Conservation (phyloP, 2,329 filamentous ascomycete genomes). For the Gremmenia infestans region DNA sequence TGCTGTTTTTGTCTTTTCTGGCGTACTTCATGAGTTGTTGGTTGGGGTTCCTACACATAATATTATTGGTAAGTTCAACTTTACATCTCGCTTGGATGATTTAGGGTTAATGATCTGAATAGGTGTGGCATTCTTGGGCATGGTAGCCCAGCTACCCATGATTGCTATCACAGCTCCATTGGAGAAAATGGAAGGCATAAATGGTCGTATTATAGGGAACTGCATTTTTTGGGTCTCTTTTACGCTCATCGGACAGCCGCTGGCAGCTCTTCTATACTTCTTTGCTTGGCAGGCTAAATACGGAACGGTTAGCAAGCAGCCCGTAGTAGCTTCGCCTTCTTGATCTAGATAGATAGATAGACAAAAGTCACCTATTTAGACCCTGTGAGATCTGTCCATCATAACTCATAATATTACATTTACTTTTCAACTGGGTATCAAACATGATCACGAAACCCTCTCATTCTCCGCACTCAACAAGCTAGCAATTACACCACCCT, state of each 20-base stretch:
- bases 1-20: constrained; percentile 83
- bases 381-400: neutral
- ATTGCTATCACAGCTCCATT: constrained; percentile 76
- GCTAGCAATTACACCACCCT: constrained; percentile 74
- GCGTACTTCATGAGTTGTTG: constrained; percentile 83
- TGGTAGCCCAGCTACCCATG: constrained; percentile 88
- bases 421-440: neutral
- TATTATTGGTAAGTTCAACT: constrained; percentile 61
- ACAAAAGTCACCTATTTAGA: too few relatives aligned
- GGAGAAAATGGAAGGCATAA: constrained; percentile 70
- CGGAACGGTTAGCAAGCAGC: constrained; percentile 61
- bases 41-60: constrained; percentile 95
- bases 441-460: constrained; percentile 38
- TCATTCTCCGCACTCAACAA: constrained; percentile 78
- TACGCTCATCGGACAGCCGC: constrained; percentile 88
- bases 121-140: constrained; percentile 90
- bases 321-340: constrained; percentile 4
- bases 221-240: constrained; percentile 96
- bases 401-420: neutral
- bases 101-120: constrained; percentile 19
- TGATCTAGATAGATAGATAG: neutral
- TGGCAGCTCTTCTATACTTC: constrained; percentile 90
- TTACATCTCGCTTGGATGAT: neutral
- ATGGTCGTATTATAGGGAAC: constrained; percentile 80
- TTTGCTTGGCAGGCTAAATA: constrained; percentile 99